Evolutionary conservation across 805 yeast species (phyloP), one percentile per base, ranked within the genome.

Genomic region (Candida corydali): DNA sequence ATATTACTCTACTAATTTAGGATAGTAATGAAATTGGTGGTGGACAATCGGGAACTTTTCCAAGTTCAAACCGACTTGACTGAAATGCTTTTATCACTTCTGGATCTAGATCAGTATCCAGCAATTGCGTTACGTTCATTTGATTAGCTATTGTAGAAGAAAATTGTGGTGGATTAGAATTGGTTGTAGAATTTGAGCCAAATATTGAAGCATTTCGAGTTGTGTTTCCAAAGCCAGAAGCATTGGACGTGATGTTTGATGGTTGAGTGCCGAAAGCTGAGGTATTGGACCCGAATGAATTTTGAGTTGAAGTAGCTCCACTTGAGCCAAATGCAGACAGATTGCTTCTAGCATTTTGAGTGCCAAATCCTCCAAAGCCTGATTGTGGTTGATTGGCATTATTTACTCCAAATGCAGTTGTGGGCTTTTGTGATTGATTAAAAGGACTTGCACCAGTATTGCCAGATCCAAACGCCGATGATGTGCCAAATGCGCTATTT

Each of bases 1-100:
- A 30, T 12, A 17, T 14, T 12, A 12, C 11, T 16, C 5, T 16
- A 17, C 7, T 5, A 15, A n/a, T n/a, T 27, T 24, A 24, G 23
- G 18, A 31, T 34, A 51, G 43, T 12, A 49, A 36, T 17, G 39
- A 25, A 15, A 32, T 15, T 2, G 93, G 88, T 5, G 94, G 93
- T 3, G 87, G 78, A 5, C 76, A 48, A 40, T 82, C 91, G 0
- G 94, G 94, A 2, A 84, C 76, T 17, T 59, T 57, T 0, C 89
- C 91, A 22, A 83, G 48, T n/a, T 56, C 51, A 45, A 84, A 84
- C 4, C 41, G 36, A 0, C 50, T 45, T 1, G 74, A 64, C 42
- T 66, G 52, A 52, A 84, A 86, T 16, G 71, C 70, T 5, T 58
- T 63, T 8, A 63, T 32, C 0, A 78, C 65, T 3, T 50, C 59